Evolutionary conservation across 108 stramenopile species (phyloP), one percentile per base, ranked within the genome.

Genomic region (Conticribra guillardii): DNA sequence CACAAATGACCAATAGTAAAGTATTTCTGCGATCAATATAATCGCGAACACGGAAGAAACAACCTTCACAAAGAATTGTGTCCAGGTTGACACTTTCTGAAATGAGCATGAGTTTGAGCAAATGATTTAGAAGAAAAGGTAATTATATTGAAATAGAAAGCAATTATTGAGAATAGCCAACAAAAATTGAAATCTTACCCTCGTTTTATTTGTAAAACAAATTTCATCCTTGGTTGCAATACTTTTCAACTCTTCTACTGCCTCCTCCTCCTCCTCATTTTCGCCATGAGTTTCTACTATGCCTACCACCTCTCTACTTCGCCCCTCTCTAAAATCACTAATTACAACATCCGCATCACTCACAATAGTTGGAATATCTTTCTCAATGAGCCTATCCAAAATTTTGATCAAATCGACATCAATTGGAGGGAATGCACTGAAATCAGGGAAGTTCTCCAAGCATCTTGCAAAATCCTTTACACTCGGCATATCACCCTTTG

Each of bases 401-500:
- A 24, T 32, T 2, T 44, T 14, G 11, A 82, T 64, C 51, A 79
- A 60, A 5, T 27, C 52, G 47, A 55, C 54, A 31, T 84, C 73
- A 30, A 79, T 56, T 17, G 67, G 44, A 18, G 83, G 82, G 56
- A 87, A 85, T 7, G 52, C 57, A 28, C 66, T 41, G 24, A 87
- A 79, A 33, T 84, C 79, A 19, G 54, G 59, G 52, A 83, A 68
- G 8, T 71, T 53, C 3, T 57, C 30, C 11, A 87, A 59, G 24
- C 65, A 67, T 16, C 26, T 26, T 21, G 44, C 44, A 71, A 83
- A 83, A 45, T 85, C 84, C 32, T 82, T 80, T 41, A 85, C 50
- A 26, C 82, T 61, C 1, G 89, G 89, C 69, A 90, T 81, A 46
- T 90, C 88, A 46, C 85, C 89, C 52, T 84, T 80, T 21, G 76